Evolutionary conservation across 305 asterid species (phyloP).

Genomic region (Ajuga reptans): DNA sequence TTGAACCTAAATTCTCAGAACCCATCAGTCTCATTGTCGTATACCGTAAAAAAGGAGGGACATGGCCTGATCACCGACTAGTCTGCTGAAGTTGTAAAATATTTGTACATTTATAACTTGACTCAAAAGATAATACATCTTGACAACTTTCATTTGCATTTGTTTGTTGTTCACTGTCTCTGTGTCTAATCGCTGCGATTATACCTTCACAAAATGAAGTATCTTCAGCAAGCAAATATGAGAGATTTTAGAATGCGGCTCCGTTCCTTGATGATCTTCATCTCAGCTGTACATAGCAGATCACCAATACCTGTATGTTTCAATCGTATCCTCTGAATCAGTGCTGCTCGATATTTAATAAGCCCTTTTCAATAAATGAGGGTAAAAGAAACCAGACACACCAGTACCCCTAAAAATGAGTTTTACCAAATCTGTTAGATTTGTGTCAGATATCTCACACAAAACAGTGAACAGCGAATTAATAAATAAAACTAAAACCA

Average conservation of each 20-base stretch:
- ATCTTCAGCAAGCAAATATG: neutral
- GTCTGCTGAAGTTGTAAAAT: too few relatives aligned
- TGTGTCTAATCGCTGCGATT: neutral
- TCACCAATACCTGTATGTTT: neutral
- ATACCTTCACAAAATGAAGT: constrained; percentile 9
- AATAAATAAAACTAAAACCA: too few relatives aligned
- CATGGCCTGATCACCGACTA: too few relatives aligned
- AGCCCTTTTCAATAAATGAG: neutral
- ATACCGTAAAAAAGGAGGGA: too few relatives aligned
- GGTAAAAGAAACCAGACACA: neutral
- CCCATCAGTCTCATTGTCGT: too few relatives aligned
- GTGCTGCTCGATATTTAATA: neutral
- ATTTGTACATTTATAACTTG: too few relatives aligned
- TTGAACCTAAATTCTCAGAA: too few relatives aligned
- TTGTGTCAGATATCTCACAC: neutral
- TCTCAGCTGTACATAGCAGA: neutral
- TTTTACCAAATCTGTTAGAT: neutral
- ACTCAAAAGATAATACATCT: neutral
- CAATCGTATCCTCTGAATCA: neutral
- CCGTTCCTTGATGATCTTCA: neutral
- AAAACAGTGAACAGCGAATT: too few relatives aligned
- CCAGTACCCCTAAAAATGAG: neutral
- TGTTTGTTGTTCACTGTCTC: neutral
- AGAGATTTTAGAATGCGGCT: neutral
- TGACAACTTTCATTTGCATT: neutral